phyloP scores from a whole-genome alignment of 306 rosid species.

The Biancaea sappan region DNA sequence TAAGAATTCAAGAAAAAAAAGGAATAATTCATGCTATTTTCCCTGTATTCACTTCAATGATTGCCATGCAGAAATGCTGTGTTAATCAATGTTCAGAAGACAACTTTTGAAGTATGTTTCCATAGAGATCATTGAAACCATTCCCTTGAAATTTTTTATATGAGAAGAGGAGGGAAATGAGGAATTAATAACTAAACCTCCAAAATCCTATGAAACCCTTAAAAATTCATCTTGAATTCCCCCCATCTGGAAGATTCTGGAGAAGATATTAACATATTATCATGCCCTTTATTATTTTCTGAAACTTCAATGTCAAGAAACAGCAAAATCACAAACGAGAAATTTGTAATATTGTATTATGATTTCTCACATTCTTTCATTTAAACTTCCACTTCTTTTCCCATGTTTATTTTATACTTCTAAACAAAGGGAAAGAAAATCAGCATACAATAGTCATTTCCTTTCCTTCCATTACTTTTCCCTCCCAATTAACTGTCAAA shows the following conservation, averaged over 20 bases:
- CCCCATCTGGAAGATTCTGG: not conserved
- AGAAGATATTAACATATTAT: not conserved
- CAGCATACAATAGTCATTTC: not conserved
- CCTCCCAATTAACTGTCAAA: not conserved
- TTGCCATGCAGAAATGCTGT: not conserved
- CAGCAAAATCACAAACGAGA: not conserved
- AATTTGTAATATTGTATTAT: not conserved
- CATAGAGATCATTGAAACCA: not conserved
- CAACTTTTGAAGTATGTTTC: not conserved
- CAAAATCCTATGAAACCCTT: not conserved
- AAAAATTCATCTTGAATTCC: not conserved
- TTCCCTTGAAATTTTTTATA: not conserved
- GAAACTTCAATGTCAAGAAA: not conserved
- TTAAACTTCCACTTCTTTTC: not conserved
- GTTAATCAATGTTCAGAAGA: not conserved
- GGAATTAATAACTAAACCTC: not conserved
- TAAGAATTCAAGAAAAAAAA: not conserved
- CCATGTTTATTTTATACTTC: not conserved
- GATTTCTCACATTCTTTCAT: not conserved
- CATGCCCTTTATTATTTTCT: not conserved
- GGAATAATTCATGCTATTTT: not conserved
- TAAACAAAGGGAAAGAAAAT: not conserved
- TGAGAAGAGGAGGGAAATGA: not conserved
- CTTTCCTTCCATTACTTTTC: not conserved
- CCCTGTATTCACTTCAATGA: not conserved